Evolutionary conservation across 441 rosid species (phyloP), one percentile per base, ranked within the genome.

Genomic region (Daphne laureola): DNA sequence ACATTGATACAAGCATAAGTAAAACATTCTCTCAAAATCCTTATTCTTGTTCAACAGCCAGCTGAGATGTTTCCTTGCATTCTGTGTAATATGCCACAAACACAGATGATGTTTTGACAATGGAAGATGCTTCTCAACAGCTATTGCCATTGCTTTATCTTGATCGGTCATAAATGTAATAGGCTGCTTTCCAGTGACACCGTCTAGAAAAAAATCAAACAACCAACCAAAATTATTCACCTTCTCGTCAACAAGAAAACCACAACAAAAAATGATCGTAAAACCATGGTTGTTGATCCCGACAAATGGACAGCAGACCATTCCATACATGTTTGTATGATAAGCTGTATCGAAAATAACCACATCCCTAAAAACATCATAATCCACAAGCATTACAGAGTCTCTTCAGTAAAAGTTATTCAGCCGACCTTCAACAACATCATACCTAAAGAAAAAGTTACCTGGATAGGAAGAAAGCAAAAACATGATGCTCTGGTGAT

Each of bases 51-150:
- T 31, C 6, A 31, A 8, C 1, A 31, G 9, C 7, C 36, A 31
- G 8, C 7, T 8, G 1, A 31, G 9, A 31, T 31, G 36, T 4
- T 31, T 31, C 1, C 36, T 0, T 5, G 36, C 36, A 31, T 31
- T 3, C 0, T 31, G 5, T 31, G 36, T 31, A 5, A 31, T 5
- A 31, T 31, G 7, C 7, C 36, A 31, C 9, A 31, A 3, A 31
- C 36, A 31, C 36, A 31, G 5, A 5, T 8, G 5, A 31, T 31
- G 0, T 31, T 8, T 31, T 1, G 7, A 4, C 36, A 31, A 31
- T 4, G 36, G 0, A 31, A 58, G 77, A 77, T 53, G 70, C 78
- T 4, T 31, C 36, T 4, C 36, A 31, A 31, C 5, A 31, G 36
- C 6, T 5, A 5, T 5, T 0, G 5, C 9, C 9, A 31, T 31